A percentile compares a stretch with the other conserved stretches of the same genome.
Conservation (phyloP, 805 yeast species). For the Debaryomyces hansenii region DNA sequence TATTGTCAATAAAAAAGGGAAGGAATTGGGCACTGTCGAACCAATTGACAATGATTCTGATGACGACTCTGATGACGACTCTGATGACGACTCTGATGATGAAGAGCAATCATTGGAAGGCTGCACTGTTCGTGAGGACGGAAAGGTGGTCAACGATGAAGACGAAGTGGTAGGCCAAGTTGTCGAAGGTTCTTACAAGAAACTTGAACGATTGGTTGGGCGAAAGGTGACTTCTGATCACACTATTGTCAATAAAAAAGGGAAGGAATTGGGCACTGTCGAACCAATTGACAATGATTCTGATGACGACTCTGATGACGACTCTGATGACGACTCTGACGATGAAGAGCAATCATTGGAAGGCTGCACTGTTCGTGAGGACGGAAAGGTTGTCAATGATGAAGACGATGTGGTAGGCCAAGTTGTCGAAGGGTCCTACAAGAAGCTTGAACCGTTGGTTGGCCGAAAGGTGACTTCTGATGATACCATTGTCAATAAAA, state of each 20-base stretch:
- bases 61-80: not conserved
- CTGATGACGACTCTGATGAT: not conserved
- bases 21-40: slow-evolving; percentile 1
- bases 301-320: too few relatives aligned
- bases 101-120: not conserved
- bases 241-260: slow-evolving; percentile 1
- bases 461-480: slow-evolving; percentile 2
- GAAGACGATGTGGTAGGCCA: slow-evolving; percentile 1
- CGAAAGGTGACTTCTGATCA: slow-evolving; percentile 1
- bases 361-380: slow-evolving; percentile 2
- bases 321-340: not conserved
- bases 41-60: not conserved
- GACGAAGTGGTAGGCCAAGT: slow-evolving; percentile 1
- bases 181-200: slow-evolving; percentile 2
- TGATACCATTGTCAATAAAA: not conserved
- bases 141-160: slow-evolving; percentile 2
- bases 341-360: slow-evolving; percentile 2
- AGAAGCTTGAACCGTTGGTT: not conserved
- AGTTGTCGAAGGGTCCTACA: slow-evolving; percentile 2
- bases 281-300: not conserved
- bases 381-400: slow-evolving; percentile 3
- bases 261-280: slow-evolving; percentile 1
- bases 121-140: slow-evolving; percentile 1
- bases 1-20: not conserved
- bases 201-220: not conserved